Percentiles rank a stretch among this genome's conserved stretches.
Conservation (phyloP, 2,329 filamentous ascomycete genomes). For the Myriosclerotinia curreyana region DNA sequence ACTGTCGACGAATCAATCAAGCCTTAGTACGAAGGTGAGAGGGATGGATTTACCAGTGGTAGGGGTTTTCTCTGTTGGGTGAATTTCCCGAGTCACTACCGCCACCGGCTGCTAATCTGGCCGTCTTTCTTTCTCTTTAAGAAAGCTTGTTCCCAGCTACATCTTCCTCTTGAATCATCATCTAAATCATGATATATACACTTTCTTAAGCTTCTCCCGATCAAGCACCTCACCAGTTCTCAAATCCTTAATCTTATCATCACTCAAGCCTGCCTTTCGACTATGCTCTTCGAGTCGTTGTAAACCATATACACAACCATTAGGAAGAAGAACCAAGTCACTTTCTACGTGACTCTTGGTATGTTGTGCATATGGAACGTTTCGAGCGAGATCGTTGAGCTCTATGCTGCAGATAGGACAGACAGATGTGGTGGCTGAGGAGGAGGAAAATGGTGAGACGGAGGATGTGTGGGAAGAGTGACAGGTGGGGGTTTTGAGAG, state of each 20-base stretch:
- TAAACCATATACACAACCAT: slow-evolving; percentile 79
- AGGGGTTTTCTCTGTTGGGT: neutral
- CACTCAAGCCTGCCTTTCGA: slow-evolving; percentile 68
- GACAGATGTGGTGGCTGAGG: slow-evolving; percentile 56
- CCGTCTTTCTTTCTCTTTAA: slow-evolving; percentile 60
- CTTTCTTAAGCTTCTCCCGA: slow-evolving; percentile 69
- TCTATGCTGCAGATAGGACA: slow-evolving; percentile 97
- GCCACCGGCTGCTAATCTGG: slow-evolving; percentile 43
- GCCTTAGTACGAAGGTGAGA: slow-evolving; percentile 42
- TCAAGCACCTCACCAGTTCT: slow-evolving; percentile 68
- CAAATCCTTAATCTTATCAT: slow-evolving; percentile 71
- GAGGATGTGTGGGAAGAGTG: slow-evolving; percentile 53
- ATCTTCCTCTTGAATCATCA: too few species aligned
- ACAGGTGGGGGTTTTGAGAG: slow-evolving; percentile 92
- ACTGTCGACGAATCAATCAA: neutral
- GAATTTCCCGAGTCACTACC: neutral
- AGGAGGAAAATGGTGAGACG: slow-evolving; percentile 37
- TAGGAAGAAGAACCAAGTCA: slow-evolving; percentile 83
- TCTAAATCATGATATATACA: slow-evolving; percentile 71
- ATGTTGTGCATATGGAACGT: slow-evolving; percentile 92
- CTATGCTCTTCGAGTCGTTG: slow-evolving; percentile 73
- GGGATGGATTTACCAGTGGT: slow-evolving; percentile 59
- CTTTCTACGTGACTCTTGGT: slow-evolving; percentile 89
- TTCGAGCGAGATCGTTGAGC: slow-evolving; percentile 83
- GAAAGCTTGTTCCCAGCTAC: slow-evolving; percentile 48